A percentile compares a stretch with the other conserved stretches of the same genome.
Evolutionary conservation across 352 stramenopile genomes (phyloP).

Genomic region (Pilasporangium apinafurcum): DNA sequence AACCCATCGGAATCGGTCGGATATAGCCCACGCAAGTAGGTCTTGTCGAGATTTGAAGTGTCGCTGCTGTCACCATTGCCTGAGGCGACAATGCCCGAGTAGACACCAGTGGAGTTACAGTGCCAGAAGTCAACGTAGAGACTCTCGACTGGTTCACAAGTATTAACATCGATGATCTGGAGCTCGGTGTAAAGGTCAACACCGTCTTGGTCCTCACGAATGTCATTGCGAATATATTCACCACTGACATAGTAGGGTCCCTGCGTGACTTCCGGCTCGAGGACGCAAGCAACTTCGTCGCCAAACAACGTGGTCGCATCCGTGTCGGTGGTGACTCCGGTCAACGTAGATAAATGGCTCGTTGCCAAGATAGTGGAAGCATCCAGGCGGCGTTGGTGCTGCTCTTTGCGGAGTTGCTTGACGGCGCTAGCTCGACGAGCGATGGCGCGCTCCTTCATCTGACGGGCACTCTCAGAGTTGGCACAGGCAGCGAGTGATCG

Average conservation of each 20-base stretch:
- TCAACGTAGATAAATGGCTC: constrained; percentile 5
- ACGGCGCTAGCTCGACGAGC: not conserved
- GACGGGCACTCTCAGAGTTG: not conserved
- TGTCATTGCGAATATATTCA: constrained; percentile 4
- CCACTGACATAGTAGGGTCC: constrained; percentile 10
- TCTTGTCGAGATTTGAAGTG: not conserved
- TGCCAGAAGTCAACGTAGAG: constrained; percentile 11
- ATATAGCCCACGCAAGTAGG: constrained; percentile 3
- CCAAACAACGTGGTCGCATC: constrained; percentile 4
- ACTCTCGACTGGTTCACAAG: constrained; percentile 3
- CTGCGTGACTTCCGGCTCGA: constrained; percentile 6
- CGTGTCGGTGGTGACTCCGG: not conserved
- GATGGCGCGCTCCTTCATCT: not conserved
- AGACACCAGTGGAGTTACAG: constrained; percentile 9
- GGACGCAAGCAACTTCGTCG: constrained; percentile 1
- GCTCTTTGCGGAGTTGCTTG: not conserved
- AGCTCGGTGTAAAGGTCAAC: constrained; percentile 7
- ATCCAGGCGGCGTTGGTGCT: not conserved
- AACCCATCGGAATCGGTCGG: not conserved
- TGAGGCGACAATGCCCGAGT: constrained; percentile 1
- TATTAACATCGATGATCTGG: constrained; percentile 10
- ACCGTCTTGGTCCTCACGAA: constrained; percentile 3
- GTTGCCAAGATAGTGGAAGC: constrained; percentile 1
- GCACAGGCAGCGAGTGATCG: constrained; percentile 4
- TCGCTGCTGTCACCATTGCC: constrained; percentile 2